Percentiles rank a stretch among this genome's conserved stretches.
phyloP scores from a whole-genome alignment of 2,329 filamentous ascomycete genomes.

The Ophiosphaerella herpotricha region DNA sequence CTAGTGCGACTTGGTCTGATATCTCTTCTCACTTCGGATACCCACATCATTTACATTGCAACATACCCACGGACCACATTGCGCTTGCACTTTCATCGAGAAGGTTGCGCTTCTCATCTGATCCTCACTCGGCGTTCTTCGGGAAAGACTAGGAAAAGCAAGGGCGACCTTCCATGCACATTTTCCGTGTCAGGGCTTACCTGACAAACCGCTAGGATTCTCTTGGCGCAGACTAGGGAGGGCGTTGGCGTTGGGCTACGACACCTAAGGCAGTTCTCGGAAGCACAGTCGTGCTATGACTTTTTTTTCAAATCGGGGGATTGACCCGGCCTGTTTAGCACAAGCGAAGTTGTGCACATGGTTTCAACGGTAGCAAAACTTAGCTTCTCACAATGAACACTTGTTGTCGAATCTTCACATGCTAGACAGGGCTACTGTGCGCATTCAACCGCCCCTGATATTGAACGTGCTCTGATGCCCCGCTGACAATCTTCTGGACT shows the following conservation, averaged over 20 bases:
- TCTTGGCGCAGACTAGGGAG: conserved; percentile 9
- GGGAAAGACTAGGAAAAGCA: conserved; percentile 18
- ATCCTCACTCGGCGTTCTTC: conserved; percentile 20
- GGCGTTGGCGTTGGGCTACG: conserved; percentile 23
- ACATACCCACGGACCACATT: conserved; percentile 5
- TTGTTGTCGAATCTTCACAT: too few species aligned
- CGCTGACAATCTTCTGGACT: not conserved
- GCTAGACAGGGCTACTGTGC: not conserved
- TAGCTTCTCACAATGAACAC: too few species aligned
- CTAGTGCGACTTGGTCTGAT: conserved; percentile 12
- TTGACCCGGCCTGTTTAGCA: too few species aligned
- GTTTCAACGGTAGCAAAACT: too few species aligned
- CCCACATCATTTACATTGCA: not conserved
- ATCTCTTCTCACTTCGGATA: conserved; percentile 13
- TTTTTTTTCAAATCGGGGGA: not conserved
- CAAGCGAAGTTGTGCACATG: too few species aligned
- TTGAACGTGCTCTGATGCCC: not conserved
- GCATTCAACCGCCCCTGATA: not conserved
- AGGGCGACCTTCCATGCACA: conserved; percentile 19
- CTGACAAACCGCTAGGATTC: conserved; percentile 11
- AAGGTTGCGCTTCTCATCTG: conserved; percentile 13
- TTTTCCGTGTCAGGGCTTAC: conserved; percentile 11
- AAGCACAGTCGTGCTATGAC: conserved; percentile 13
- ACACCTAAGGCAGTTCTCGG: conserved; percentile 6
- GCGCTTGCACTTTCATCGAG: conserved; percentile 8